A percentile compares a stretch with the other conserved stretches of the same genome.
phyloP scores from a whole-genome alignment of 1,284 basidiomycete genomes.

The Butyriboletus appendiculatus region DNA sequence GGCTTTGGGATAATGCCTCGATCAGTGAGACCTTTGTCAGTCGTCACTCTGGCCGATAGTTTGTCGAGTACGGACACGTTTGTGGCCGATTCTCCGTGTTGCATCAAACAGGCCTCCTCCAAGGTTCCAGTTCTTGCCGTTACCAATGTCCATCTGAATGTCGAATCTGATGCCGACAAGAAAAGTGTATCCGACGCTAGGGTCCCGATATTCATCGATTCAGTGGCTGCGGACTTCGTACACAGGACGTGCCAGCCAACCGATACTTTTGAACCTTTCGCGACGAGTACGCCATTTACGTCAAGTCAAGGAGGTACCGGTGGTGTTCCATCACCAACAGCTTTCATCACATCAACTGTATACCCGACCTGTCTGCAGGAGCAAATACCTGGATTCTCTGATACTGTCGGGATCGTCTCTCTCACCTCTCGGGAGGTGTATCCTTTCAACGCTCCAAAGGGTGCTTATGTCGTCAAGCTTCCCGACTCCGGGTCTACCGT shows the following conservation, averaged over 20 bases:
- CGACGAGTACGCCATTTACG: constrained; percentile 20
- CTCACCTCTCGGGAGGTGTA: constrained; percentile 8
- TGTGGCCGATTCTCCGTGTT: constrained; percentile 26
- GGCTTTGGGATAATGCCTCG: constrained; percentile 4
- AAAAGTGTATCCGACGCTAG: neutral
- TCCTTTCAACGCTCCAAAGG: constrained; percentile 4
- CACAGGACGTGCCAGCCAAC: neutral
- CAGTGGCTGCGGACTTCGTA: neutral
- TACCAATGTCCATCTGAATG: neutral
- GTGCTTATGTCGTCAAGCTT: constrained; percentile 19
- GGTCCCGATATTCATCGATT: neutral
- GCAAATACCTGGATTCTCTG: neutral
- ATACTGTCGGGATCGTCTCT: constrained; percentile 1
- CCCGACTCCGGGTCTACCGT: constrained; percentile 2
- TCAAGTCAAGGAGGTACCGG: neutral
- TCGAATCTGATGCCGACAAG: neutral
- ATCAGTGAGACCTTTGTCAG: constrained; percentile 10
- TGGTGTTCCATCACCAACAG: neutral
- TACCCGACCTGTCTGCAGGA: neutral
- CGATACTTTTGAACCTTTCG: constrained; percentile 17
- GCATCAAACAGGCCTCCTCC: constrained; percentile 3
- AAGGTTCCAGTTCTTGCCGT: constrained; percentile 8
- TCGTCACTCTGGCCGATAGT: constrained; percentile 8
- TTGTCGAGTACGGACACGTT: constrained; percentile 27
- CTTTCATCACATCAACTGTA: neutral